A percentile compares a stretch with the other conserved stretches of the same genome.
These are phyloP conservation scores for Xylaria digitata DNA, from an alignment of 2,329 filamentous ascomycete genomes.

Conservation along the genomic window DNA sequence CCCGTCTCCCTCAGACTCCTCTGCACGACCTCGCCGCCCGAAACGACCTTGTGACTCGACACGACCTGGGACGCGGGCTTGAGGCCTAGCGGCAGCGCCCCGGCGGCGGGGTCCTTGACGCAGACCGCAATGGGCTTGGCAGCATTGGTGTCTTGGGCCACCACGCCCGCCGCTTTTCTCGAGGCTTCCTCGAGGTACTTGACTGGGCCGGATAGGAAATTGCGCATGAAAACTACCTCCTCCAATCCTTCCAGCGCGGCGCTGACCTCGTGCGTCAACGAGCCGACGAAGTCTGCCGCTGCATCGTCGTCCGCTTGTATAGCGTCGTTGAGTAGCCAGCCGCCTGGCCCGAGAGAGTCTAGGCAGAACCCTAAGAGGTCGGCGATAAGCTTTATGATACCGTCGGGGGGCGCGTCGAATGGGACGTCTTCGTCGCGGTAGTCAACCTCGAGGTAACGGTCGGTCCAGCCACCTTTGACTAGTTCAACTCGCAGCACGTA, in stretches of 20 bases:
- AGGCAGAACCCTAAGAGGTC: slow-evolving; percentile 78
- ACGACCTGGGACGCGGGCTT: slow-evolving; percentile 65
- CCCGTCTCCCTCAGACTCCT: slow-evolving; percentile 80
- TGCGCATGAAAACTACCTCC: slow-evolving; percentile 73
- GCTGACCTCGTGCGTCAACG: slow-evolving; percentile 75
- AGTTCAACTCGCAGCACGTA: slow-evolving; percentile 79
- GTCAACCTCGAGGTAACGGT: slow-evolving; percentile 72
- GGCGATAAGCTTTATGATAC: slow-evolving; percentile 76
- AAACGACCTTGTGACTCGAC: slow-evolving; percentile 68
- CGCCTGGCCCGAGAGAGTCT: slow-evolving; percentile 78
- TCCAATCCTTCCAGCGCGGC: slow-evolving; percentile 78
- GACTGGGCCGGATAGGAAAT: slow-evolving; percentile 73
- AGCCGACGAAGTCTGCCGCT: slow-evolving; percentile 71
- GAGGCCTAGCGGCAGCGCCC: slow-evolving; percentile 77
- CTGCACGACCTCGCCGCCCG: slow-evolving; percentile 75
- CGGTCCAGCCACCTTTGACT: slow-evolving; percentile 79
- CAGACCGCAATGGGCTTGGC: slow-evolving; percentile 60
- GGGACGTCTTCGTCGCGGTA: slow-evolving; percentile 60
- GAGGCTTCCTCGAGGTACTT: slow-evolving; percentile 64
- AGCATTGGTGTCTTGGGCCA: slow-evolving; percentile 45
- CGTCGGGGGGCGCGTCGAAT: slow-evolving; percentile 67
- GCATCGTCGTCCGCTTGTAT: slow-evolving; percentile 64
- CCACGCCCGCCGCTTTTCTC: slow-evolving; percentile 32
- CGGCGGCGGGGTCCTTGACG: slow-evolving; percentile 56
- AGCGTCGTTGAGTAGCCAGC: slow-evolving; percentile 75